Conservation (phyloP, 768 basidiomycete species). For the Melanogaster broomeanus region DNA sequence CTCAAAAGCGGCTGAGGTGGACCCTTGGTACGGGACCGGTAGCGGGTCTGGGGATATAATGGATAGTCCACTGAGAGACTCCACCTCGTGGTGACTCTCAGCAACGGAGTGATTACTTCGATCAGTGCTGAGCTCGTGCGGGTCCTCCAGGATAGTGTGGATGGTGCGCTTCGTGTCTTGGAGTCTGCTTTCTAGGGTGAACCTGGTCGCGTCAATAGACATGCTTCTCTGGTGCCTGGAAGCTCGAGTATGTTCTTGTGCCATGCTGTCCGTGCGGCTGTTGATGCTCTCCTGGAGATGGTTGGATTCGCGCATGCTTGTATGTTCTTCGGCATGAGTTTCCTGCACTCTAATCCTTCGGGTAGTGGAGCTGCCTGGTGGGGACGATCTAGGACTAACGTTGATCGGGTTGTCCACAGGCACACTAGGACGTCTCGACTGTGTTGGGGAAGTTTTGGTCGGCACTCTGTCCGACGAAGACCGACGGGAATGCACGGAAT, state of each 20-base stretch:
- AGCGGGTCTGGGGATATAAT: slow-evolving; percentile 44
- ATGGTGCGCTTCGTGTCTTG: slow-evolving; percentile 31
- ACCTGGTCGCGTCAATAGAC: slow-evolving; percentile 17
- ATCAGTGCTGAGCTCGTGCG: slow-evolving; percentile 20
- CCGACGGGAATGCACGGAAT: slow-evolving; percentile 23
- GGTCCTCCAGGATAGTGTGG: slow-evolving; percentile 28
- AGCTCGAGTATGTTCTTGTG: slow-evolving; percentile 15
- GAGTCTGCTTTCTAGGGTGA: slow-evolving; percentile 14
- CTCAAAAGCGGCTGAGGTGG: slow-evolving; percentile 30
- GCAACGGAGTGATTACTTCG: slow-evolving; percentile 13
- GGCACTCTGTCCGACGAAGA: slow-evolving; percentile 24
- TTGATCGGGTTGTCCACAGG: slow-evolving; percentile 8
- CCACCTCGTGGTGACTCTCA: slow-evolving; percentile 24
- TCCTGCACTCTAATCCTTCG: slow-evolving; percentile 14
- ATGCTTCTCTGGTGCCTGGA: slow-evolving; percentile 11
- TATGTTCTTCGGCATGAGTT: slow-evolving; percentile 18
- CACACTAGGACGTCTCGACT: slow-evolving; percentile 20
- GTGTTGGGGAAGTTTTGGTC: slow-evolving; percentile 5
- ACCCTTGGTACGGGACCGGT: slow-evolving; percentile 47
- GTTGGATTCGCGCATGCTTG: slow-evolving; percentile 8
- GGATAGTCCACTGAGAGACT: slow-evolving; percentile 25
- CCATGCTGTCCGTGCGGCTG: slow-evolving; percentile 5
- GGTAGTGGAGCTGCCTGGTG: slow-evolving; percentile 12
- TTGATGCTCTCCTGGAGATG: slow-evolving; percentile 15
- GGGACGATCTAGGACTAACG: slow-evolving; percentile 7